Percentiles rank a stretch among this genome's conserved stretches.
Evolutionary conservation across 148 eudicot species (phyloP).

Genomic region (Bassia scoparia): DNA sequence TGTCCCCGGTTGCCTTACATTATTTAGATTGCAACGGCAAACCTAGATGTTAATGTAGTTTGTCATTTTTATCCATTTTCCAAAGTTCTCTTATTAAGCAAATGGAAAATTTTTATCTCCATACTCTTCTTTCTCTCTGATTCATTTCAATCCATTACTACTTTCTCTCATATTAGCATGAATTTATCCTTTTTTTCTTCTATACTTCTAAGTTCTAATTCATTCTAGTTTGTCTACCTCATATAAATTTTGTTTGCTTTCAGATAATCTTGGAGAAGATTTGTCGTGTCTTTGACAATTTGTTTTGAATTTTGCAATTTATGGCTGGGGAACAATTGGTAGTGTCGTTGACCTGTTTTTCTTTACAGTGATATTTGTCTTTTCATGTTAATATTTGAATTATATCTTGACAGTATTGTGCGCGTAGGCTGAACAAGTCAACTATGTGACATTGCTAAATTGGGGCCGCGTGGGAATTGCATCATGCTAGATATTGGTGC

Average conservation of each 20-base stretch:
- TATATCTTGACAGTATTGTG: constrained; percentile 71
- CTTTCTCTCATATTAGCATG: not conserved
- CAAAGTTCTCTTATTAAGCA: not conserved
- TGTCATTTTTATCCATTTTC: not conserved
- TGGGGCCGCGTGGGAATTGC: constrained; percentile 99
- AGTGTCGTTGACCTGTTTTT: constrained; percentile 14
- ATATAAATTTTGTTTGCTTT: constrained; percentile 17
- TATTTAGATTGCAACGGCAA: too few relatives aligned
- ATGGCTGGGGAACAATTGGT: constrained; percentile 99
- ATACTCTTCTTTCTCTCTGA: not conserved
- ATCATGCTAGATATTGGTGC: constrained; percentile 97
- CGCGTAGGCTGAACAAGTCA: constrained; percentile 90
- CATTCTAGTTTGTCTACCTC: not conserved
- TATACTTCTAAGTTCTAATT: too few relatives aligned
- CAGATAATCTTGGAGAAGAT: constrained; percentile 98
- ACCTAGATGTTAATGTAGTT: not conserved
- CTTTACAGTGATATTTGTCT: not conserved
- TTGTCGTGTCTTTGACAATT: constrained; percentile 93
- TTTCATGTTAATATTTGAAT: constrained; percentile 18
- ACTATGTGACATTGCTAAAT: constrained; percentile 93
- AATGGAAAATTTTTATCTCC: not conserved
- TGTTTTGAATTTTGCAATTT: constrained; percentile 95
- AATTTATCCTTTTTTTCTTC: not conserved
- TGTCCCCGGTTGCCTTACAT: too few relatives aligned
- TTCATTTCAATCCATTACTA: not conserved